Evolutionary conservation across 2,329 filamentous ascomycete species (phyloP).

Genomic region (Metarhizium album): DNA sequence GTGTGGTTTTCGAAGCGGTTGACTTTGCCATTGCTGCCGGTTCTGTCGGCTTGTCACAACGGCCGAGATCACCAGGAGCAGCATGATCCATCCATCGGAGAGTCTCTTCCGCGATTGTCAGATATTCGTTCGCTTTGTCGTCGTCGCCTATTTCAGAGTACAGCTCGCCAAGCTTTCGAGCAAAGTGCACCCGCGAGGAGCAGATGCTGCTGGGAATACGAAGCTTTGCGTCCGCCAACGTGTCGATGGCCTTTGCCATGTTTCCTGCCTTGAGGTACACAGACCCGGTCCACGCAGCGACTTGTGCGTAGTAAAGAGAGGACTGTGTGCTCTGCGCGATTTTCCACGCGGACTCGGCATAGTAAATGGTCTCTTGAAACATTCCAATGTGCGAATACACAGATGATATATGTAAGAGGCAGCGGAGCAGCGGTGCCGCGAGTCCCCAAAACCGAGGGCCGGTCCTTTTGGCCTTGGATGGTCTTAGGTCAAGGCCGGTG

Average conservation of each 20-base stretch:
- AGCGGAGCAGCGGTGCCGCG: conserved; percentile 60
- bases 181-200: conserved; percentile 29
- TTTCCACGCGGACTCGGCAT: conserved; percentile 72
- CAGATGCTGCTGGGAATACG: conserved; percentile 34
- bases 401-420: conserved; percentile 61
- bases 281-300: conserved; percentile 42
- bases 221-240: conserved; percentile 42
- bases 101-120: conserved; percentile 39
- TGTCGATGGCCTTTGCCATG: conserved; percentile 44
- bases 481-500: conserved; percentile 15
- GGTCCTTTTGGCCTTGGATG: conserved; percentile 13
- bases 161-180: conserved; percentile 45
- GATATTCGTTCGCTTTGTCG: conserved; percentile 31
- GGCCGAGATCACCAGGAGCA: conserved; percentile 1
- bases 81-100: conserved; percentile 23
- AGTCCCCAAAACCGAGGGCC: conserved; percentile 67
- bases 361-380: conserved; percentile 80
- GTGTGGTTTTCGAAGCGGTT: conserved; percentile 6
- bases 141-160: conserved; percentile 38
- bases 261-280: conserved; percentile 48
- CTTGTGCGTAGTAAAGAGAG: conserved; percentile 44
- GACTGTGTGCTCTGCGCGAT: conserved; percentile 61
- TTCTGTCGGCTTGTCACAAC: conserved; percentile 6
- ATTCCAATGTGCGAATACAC: conserved; percentile 78
- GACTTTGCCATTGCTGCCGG: conserved; percentile 8